phyloP scores from a whole-genome alignment of 306 rosid species.

The Acacia crassicarpa region DNA sequence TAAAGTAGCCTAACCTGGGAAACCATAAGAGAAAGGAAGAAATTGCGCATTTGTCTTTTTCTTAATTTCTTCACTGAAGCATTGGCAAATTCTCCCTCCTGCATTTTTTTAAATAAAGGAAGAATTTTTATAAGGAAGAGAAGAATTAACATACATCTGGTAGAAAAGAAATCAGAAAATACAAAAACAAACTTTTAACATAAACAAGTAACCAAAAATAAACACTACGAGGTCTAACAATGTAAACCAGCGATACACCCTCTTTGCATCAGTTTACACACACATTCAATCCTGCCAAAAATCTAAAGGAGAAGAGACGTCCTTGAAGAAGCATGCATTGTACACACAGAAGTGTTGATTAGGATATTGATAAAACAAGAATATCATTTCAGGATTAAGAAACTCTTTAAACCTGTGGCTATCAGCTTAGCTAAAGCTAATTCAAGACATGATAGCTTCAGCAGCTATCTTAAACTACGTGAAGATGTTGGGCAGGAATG shows the following conservation, averaged over 20 bases:
- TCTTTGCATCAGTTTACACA: not conserved
- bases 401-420: not conserved
- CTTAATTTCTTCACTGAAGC: conserved; percentile 74
- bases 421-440: conserved; percentile 1
- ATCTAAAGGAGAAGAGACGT: not conserved
- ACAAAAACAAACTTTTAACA: not conserved
- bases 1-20: conserved; percentile 67
- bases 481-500: not conserved
- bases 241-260: not conserved
- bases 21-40: conserved; percentile 86
- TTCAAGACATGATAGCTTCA: not conserved
- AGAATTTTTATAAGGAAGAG: not conserved
- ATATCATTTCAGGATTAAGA: conserved; percentile 16
- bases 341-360: not conserved
- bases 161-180: not conserved
- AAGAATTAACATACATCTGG: not conserved
- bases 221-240: not conserved
- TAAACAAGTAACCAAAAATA: not conserved
- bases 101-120: conserved; percentile 11
- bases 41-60: conserved; percentile 88
- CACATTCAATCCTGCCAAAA: not conserved
- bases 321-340: not conserved
- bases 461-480: not conserved
- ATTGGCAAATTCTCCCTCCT: conserved; percentile 89
- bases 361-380: conserved; percentile 8